A percentile compares a stretch with the other conserved stretches of the same genome.
Conservation (phyloP, 495 filamentous ascomycete genomes). For the Aeminium ludgeri region DNA sequence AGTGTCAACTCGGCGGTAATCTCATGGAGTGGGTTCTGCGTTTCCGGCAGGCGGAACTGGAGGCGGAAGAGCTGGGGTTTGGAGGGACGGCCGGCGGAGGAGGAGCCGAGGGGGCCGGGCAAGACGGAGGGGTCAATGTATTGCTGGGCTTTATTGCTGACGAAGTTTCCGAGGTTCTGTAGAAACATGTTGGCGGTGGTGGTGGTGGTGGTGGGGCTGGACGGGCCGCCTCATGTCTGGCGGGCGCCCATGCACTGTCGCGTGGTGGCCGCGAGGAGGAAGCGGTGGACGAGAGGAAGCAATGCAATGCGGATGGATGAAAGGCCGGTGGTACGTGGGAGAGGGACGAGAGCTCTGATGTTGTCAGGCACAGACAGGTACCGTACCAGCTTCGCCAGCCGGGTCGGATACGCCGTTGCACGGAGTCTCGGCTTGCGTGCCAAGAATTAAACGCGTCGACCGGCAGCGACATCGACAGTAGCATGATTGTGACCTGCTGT, state of each 20-base stretch:
- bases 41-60: slow-evolving; percentile 87
- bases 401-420: too few relatives aligned
- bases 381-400: too few relatives aligned
- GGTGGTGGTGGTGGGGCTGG: not conserved
- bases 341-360: too few relatives aligned
- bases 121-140: slow-evolving; percentile 73
- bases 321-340: too few relatives aligned
- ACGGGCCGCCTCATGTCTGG: slow-evolving; percentile 1
- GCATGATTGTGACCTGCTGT: too few relatives aligned
- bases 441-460: too few relatives aligned
- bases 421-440: too few relatives aligned
- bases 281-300: too few relatives aligned
- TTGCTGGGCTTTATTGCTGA: slow-evolving; percentile 90
- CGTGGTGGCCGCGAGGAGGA: too few relatives aligned
- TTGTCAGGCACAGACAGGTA: too few relatives aligned
- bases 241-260: not conserved
- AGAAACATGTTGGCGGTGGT: slow-evolving; percentile 44
- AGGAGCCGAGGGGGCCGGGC: slow-evolving; percentile 25
- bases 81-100: slow-evolving; percentile 61
- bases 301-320: too few relatives aligned
- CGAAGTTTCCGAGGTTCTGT: slow-evolving; percentile 64
- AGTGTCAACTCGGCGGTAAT: slow-evolving; percentile 91
- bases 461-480: too few relatives aligned
- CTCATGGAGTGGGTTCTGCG: slow-evolving; percentile 81
- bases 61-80: slow-evolving; percentile 87